Evolutionary conservation across 2,329 filamentous ascomycete genomes (phyloP).

Genomic region (Arachnopeziza araneosa): DNA sequence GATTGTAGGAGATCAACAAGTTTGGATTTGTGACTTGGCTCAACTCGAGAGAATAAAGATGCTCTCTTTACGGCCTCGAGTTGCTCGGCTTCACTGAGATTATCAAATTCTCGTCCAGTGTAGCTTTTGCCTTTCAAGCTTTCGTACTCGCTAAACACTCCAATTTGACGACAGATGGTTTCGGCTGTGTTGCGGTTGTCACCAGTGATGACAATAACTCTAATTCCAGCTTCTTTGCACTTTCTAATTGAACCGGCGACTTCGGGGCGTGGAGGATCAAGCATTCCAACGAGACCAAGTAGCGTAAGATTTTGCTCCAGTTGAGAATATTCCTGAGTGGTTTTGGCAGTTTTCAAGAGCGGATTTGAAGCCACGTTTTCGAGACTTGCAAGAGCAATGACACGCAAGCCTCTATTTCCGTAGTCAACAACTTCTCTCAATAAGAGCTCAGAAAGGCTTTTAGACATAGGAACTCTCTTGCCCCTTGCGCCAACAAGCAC

Average conservation of each 20-base stretch:
- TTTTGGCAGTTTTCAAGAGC: conserved; percentile 69
- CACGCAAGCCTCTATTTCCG: conserved; percentile 85
- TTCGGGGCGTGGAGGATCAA: conserved; percentile 92
- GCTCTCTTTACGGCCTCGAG: conserved; percentile 78
- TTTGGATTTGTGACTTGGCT: conserved; percentile 95
- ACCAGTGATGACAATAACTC: conserved; percentile 95
- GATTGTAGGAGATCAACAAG: conserved; percentile 94
- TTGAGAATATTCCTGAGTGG: conserved; percentile 75
- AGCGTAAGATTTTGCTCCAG: conserved; percentile 94
- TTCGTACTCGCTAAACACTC: conserved; percentile 78
- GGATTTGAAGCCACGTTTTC: conserved; percentile 68
- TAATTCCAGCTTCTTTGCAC: conserved; percentile 89
- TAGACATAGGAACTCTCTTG: conserved; percentile 66
- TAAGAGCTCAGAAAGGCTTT: conserved; percentile 64
- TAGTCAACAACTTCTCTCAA: conserved; percentile 80
- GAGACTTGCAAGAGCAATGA: conserved; percentile 86
- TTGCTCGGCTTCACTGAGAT: conserved; percentile 71
- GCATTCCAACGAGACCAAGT: conserved; percentile 89
- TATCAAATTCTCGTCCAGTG: conserved; percentile 92
- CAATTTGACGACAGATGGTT: conserved; percentile 95
- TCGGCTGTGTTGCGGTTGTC: conserved; percentile 98
- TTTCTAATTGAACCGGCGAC: conserved; percentile 80
- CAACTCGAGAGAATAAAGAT: conserved; percentile 91
- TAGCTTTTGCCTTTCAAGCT: conserved; percentile 87
- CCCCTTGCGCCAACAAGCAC: conserved; percentile 72